These are phyloP conservation scores for Penicillium lagena DNA, from an alignment of 495 filamentous ascomycete species.

Conservation along the genomic window DNA sequence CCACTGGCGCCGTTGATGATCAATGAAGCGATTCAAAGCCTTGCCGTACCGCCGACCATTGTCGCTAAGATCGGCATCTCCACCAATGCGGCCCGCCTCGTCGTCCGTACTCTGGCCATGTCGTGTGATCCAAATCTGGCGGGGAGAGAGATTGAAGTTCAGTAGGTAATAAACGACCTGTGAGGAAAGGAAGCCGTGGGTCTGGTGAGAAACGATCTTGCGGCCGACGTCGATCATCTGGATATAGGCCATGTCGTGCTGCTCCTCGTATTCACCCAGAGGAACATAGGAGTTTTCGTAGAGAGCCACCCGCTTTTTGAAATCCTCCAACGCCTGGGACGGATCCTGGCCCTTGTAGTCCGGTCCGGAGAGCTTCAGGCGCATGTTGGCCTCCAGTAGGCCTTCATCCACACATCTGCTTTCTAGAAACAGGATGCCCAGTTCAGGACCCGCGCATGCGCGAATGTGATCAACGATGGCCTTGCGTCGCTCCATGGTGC, in stretches of 20 bases:
- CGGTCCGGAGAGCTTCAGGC: conserved; percentile 90
- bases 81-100: conserved; percentile 70
- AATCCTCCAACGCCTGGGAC: conserved; percentile 72
- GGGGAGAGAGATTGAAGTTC: conserved; percentile 90
- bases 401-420: conserved; percentile 78
- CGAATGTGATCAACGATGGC: conserved; percentile 78
- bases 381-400: conserved; percentile 94
- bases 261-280: conserved; percentile 85
- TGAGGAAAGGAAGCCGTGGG: conserved; percentile 83
- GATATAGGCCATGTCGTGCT: conserved; percentile 82
- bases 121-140: conserved; percentile 96
- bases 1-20: conserved; percentile 68
- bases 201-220: conserved; percentile 84
- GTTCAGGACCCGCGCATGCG: conserved; percentile 70
- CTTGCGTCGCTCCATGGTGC: conserved; percentile 78
- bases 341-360: conserved; percentile 96
- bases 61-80: conserved; percentile 73
- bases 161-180: conserved; percentile 89
- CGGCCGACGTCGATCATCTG: conserved; percentile 97
- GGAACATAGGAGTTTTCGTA: conserved; percentile 93
- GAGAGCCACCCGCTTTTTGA: conserved; percentile 86
- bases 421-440: conserved; percentile 91
- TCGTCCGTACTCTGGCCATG: conserved; percentile 87
- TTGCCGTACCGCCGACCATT: conserved; percentile 67
- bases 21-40: conserved; percentile 71